Evolutionary conservation across 1,284 basidiomycete species (phyloP), one percentile per base, ranked within the genome.

Genomic region (Fomitopsis pinicola): DNA sequence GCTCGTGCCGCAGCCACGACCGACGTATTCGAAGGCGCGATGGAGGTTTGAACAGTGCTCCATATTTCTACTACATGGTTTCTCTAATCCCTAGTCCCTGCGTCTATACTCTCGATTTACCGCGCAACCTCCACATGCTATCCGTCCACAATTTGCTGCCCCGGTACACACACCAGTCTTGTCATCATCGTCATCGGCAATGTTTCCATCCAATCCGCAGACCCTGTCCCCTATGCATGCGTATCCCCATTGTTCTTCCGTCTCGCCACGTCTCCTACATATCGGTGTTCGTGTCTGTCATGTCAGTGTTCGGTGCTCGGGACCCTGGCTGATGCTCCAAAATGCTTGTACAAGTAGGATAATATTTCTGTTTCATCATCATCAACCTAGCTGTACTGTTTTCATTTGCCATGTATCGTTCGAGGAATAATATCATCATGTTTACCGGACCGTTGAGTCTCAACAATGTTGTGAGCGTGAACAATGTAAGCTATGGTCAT

Each of bases 21-120:
- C 22, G 73, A 75, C 44, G 72, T 77, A 5, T 85, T 91, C 61
- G 77, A 78, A 42, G 84, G 79, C 57, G 85, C 88, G 53, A 81
- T 80, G 69, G 80, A 87, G 70, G 75, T 78, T 65, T 87, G 66
- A 70, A 66, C 57, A 54, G 36, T 46, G 12, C 46, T n/a, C 46
- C 45, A 59, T 60, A 35, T 44, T n/a, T 46, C 26, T 6, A 15
- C 38, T 40, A 40, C 38, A 15, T 40, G 38, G 38, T 40, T 40
- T 40, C 38, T 40, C 7, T 57, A 10, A 10, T 53, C 36, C 40
- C 45, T 46, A 46, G 22, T 62, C 42, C 63, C 52, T 50, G 35
- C n/a, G 33, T 61, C 48, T 22, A 61, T 63, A 38, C 48, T 26
- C 36, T 44, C 36, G 50, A 35, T 52, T 36, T 52, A 10, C 38